Evolutionary conservation across 768 basidiomycete genomes (phyloP), one percentile per base, ranked within the genome.

Genomic region (Rhizopogon sp.): DNA sequence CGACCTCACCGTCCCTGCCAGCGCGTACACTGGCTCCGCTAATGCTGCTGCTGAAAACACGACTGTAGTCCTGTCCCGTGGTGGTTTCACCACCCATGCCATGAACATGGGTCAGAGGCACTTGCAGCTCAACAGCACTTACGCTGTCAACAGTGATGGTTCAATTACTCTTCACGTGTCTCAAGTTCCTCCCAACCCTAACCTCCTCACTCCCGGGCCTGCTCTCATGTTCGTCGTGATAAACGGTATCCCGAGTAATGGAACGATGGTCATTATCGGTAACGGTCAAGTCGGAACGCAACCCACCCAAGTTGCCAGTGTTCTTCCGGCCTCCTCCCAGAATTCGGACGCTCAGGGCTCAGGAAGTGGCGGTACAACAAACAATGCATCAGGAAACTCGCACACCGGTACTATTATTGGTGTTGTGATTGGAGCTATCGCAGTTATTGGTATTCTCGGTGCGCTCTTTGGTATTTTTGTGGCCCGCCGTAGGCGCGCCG

Each of bases 21-120:
- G 74, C 0, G 87, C 86, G 14, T 91, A 90, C 70, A 73, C 79
- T 5, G 86, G 87, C 7, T 55, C 60, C 0, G 81, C 82, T 13
- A 87, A 91, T 62, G 78, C 80, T 50, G 86, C 89, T 2, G 86
- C 89, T 0, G 82, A 79, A 47, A 87, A 85, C 63, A 81, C 88
- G 9, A 85, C 82, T 4, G 86, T 96, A 10, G 85, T 84, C 35
- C 70, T 98, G 56, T 74, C 88, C 28, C 89, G 96, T n/a, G 79
- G 83, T 4, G 95, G 95, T 0, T 90, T 87, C 75, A 85, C 89
- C 3, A 90, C 89, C 0, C 89, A 91, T 62, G 88, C 81, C 37
- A 89, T 90, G 88, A 91, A 89, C 73, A 91, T 90, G 87, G 88
- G 88, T 0, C 90, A 93, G 69, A 80, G 93, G 3, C 79, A 77